Evolutionary conservation across 1,284 basidiomycete species (phyloP), one percentile per base, ranked within the genome.

Genomic region (Agaricales sp.): DNA sequence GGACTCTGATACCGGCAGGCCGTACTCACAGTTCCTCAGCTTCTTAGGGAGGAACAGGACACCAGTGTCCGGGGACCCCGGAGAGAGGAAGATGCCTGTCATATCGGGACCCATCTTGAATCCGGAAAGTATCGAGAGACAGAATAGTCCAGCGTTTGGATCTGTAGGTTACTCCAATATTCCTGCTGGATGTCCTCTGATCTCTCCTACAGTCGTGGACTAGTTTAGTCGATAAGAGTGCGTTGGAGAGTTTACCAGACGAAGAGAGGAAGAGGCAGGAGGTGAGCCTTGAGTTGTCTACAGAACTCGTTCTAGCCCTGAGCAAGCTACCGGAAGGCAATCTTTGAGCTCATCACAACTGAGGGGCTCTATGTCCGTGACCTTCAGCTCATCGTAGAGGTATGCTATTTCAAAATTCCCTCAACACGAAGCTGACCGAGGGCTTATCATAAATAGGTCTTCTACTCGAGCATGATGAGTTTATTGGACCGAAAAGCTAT

Each of bases 331-430:
- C 45, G 44, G 2, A 52, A 84, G 80, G 81, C 79, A 0, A 94
- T 95, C 45, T 96, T 94, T 60, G 93, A 97, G 65, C 73, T 97
- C 44, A 93, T 96, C 56, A 75, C 77, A 2, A 96, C 93, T 0
- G 94, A 97, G 62, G 74, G 71, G 12, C 78, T 85, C 0, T 96
- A 95, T 61, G 91, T 96, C 45, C 77, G 89, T 20, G 90, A 94
- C 63, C 63, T 96, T 43, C 93, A 96, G 61, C 74, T 94, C 18
- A 83, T 93, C 51, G 89, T 96, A 13, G 87, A 90, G 74, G 91
- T 88, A 53, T 45, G 68, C 51, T 16, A 38, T 20, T 39, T 3
- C 6, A 20, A 37, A 37, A 16, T 12, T 11, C 16, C n/a, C n/a
- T n/a, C n/a, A n/a, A 37, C 16, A 12, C 12, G 30, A 37, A 37